Percentiles rank a stretch among this genome's conserved stretches.
phyloP scores from a whole-genome alignment of 1,284 basidiomycete genomes.

The Xerocomus tenax region DNA sequence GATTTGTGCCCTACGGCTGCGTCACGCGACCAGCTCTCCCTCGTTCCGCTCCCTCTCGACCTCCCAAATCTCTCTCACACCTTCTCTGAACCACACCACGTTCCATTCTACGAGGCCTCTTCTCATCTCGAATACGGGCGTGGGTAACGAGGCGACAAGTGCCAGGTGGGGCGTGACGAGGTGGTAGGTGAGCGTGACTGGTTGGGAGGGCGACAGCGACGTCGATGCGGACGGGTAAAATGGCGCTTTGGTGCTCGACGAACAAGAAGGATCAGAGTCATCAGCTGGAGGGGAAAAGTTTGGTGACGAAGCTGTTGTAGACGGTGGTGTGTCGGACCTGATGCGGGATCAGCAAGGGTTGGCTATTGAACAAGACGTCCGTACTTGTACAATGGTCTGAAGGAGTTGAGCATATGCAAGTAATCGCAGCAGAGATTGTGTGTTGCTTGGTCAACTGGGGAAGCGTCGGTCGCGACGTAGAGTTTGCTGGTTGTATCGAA shows the following conservation, averaged over 20 bases:
- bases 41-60: conserved; percentile 56
- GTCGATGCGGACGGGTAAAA: conserved; percentile 38
- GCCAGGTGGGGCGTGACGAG: conserved; percentile 76
- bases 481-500: conserved; percentile 84
- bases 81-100: conserved; percentile 78
- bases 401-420: conserved; percentile 78
- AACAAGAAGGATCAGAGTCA: neutral
- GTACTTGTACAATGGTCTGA: conserved; percentile 78
- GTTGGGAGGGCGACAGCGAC: conserved; percentile 52
- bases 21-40: conserved; percentile 16
- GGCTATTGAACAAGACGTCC: conserved; percentile 9
- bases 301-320: neutral
- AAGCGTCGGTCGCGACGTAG: conserved; percentile 87
- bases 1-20: neutral
- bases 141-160: conserved; percentile 74
- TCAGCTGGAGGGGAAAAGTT: neutral
- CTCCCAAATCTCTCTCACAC: conserved; percentile 66
- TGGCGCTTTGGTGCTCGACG: conserved; percentile 13
- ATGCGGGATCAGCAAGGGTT: neutral
- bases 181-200: conserved; percentile 77
- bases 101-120: conserved; percentile 89
- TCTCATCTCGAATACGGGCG: conserved; percentile 68
- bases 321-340: conserved; percentile 34
- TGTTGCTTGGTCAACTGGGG: conserved; percentile 83
- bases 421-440: conserved; percentile 89